Evolutionary conservation across 1,139 yeast species (phyloP).

Genomic region (Blastobotrys petasosporus): DNA sequence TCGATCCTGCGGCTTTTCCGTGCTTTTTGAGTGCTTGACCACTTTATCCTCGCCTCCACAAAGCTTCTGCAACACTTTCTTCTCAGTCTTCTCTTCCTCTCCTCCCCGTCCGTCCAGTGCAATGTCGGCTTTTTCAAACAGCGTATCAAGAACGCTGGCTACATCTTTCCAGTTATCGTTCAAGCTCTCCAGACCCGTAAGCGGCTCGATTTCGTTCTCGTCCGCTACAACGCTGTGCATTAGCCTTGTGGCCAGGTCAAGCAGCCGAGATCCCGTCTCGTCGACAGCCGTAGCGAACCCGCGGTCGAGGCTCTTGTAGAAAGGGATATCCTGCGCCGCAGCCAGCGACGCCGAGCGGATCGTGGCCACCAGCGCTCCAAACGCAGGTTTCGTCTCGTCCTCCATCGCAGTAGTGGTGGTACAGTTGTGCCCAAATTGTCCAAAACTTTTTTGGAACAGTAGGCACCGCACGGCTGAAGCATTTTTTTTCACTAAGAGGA

Average conservation of each 20-base stretch:
- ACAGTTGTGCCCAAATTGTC: no score
- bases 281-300: constrained; percentile 42
- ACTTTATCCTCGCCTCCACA: constrained; percentile 18
- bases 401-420: not conserved
- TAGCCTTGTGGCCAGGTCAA: constrained; percentile 49
- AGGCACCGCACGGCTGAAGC: no score
- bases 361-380: constrained; percentile 31
- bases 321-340: constrained; percentile 74
- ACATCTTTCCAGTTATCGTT: constrained; percentile 57
- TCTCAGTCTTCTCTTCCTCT: constrained; percentile 22
- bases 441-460: no score
- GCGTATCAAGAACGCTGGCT: constrained; percentile 56
- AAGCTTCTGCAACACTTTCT: constrained; percentile 49
- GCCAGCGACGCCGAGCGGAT: constrained; percentile 68
- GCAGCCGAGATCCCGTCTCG: constrained; percentile 40
- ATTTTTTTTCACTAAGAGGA: no score
- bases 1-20: constrained; percentile 65
- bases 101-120: constrained; percentile 46
- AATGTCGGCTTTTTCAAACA: constrained; percentile 70
- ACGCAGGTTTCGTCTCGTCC: constrained; percentile 17
- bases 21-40: constrained; percentile 34
- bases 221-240: constrained; percentile 39
- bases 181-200: constrained; percentile 41
- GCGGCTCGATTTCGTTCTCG: constrained; percentile 29
- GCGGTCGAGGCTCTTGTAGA: constrained; percentile 63